Base-by-base conservation (phyloP, 1,284 basidiomycete species). In the Uromyces viciae-fabae region DNA sequence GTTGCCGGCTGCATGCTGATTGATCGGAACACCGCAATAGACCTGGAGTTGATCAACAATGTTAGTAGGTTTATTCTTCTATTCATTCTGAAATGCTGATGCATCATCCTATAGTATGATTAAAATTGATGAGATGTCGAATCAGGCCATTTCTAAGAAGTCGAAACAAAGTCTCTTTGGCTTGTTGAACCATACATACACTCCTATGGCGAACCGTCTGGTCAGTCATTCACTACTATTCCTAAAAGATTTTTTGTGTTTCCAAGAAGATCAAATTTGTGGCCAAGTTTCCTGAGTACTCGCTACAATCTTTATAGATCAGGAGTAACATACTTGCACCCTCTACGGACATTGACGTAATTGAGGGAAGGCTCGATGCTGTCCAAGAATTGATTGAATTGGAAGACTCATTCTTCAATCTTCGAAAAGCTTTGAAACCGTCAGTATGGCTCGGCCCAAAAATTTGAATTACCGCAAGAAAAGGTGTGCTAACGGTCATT, bases 1-100 rank as follows among this genome's bases (percentile, higher is more conserved):
- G 69, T 81, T 38, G 78, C 73, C 54, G 78, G 78, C 0, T 81
- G 66, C 38, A 81, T 81, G 78, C 49, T 81, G 54, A 74, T 81
- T 46, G 78, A 74, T 54, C 58, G 58, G 14, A 73, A 81, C 56
- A 74, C 78, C 17, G 71, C 42, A 58, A 14, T 56, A 43, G 78
- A 73, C 28, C 28, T 81, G 46, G 78, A 81, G 42, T 71, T 81
- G 40, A 81, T 74, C 60, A 74, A 56, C 33, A 81, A 81, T 33
- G 78, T 81, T 38, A 46, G 71, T 81, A 52, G 64, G 1, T 2
- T 28, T 15, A 25, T 9, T 71, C 2, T 71, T 11, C 43, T 38
- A n/a, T 78, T 66, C 2, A 46, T 60, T 49, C 22, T 22, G 1
- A 71, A 31, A 49, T 49, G 22, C 31, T 28, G 19, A 49, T 64